Base-by-base conservation (phyloP, 345 rosid genomes). In the Eucalyptus curtisii region DNA sequence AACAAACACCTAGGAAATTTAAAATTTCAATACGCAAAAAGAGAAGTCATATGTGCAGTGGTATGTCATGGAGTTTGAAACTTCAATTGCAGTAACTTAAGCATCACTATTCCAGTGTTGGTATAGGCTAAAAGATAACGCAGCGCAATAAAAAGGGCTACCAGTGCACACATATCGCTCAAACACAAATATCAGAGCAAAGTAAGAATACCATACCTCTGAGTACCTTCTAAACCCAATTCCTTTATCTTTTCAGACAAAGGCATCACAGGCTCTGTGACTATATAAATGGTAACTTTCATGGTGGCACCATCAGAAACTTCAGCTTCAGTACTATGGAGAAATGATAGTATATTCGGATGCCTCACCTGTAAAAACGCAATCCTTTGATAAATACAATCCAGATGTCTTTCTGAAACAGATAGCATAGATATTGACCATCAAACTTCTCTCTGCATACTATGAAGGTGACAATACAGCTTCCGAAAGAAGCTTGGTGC, bases 221-320 rank as follows among this genome's bases (percentile, higher is more conserved):
- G 99, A 15, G 95, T 95, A 90, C 99, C 96, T 91, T 95, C 93
- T 89, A 98, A 92, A 91, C 98, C 97, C 40, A 98, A 94, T 92
- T 98, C 99, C 94, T 95, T 97, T 87, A 98, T 95, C 94, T 97
- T 98, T 90, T 98, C 99, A n/a, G 99, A 93, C 24, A 98, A 90
- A 4, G 99, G 99, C 95, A 97, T 96, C 80, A 96, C 99, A 88
- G 99, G 99, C 92, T 98, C 99, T 11, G 99, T 98, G 89, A 98
- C 99, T 48, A 98, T 95, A 88, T 98, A 98, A 87, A 98, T 94
- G 27, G 98, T 95, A 86, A 96, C 92, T 91, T 94, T 98, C 76
- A 96, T 53, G 90, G 93, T 84, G 55, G 98, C 88, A 81, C 96
- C 99, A 66, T 98, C 99, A 88, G 90, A 79, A 90, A 92, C 92